Evolutionary conservation across 177 flowering plant species (phyloP), one percentile per base, ranked within the genome.

Genomic region (Vitis hybrid): DNA sequence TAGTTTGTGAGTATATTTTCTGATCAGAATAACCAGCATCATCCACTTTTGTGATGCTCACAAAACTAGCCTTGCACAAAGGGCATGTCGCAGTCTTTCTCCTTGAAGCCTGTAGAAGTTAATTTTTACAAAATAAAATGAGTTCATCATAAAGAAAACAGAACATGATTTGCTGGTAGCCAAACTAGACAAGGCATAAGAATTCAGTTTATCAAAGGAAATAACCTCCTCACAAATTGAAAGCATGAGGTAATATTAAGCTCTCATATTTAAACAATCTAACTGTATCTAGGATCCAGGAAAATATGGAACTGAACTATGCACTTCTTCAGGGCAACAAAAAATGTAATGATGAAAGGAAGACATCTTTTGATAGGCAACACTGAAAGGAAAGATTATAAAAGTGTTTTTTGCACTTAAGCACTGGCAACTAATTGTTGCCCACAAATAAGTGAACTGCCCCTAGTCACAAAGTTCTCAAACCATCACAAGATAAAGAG

Each of bases 61-160:
- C 50, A 79, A 91, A 95, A 67, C 79, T 78, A 49, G 93, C 82
- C 86, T 93, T 95, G 88, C 99, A 95, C 82, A 93, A 73, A 66
- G 99, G 98, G 73, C 99, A 95, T 26, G 91, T 81, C 64, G 94
- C 80, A 50, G 66, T 65, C 69, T 83, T 90, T 75, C 91, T 69
- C 70, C 59, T 81, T 68, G 89, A 83, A 79, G 75, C 83, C 99
- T 95, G 61, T 64, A 72, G 31, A 67, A 39, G 66, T 19, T 10
- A 26, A 56, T 29, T 49, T 20, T 50, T 22, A 54, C 55, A 18
- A 20, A 14, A 8, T 20, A 55, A 50, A 34, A 20, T 12, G 59
- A 34, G 50, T 49, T 8, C 22, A 60, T 45, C 11, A 51, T 52
- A 18, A 18, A 22, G 4, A 50, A 51, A 50, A 20, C 18, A 52